Evolutionary conservation across 805 yeast genomes (phyloP).

Genomic region (Lipomyces chichibuensis): DNA sequence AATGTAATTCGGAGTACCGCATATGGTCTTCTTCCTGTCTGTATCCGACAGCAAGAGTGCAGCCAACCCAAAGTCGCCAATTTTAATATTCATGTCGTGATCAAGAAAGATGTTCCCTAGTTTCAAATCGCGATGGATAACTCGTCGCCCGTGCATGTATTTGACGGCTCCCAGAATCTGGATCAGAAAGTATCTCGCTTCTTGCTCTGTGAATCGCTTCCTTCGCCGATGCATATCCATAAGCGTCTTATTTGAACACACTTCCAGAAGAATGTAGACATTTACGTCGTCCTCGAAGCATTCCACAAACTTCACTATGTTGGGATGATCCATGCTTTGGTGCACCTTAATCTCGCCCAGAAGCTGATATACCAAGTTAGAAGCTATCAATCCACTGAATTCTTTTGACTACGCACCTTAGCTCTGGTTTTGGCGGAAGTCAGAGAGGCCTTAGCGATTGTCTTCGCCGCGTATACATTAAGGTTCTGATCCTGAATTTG

Average conservation of each 20-base stretch:
- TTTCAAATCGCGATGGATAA: constrained; percentile 93
- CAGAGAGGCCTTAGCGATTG: constrained; percentile 94
- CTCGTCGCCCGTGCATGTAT: constrained; percentile 88
- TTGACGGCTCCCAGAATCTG: constrained; percentile 93
- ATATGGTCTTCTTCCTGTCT: constrained; percentile 86
- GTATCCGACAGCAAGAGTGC: constrained; percentile 74
- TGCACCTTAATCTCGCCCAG: constrained; percentile 95
- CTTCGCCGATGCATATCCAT: constrained; percentile 90
- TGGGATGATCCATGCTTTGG: constrained; percentile 82
- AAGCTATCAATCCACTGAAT: neutral
- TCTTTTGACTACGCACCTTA: constrained; percentile 36
- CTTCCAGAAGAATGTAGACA: constrained; percentile 89
- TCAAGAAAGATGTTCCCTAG: constrained; percentile 95
- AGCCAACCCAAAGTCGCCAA: constrained; percentile 99
- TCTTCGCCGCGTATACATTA: constrained; percentile 89
- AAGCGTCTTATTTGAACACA: constrained; percentile 91
- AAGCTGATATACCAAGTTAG: constrained; percentile 52
- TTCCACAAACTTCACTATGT: constrained; percentile 89
- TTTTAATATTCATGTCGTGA: constrained; percentile 88
- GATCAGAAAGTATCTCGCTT: constrained; percentile 83
- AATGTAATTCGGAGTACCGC: constrained; percentile 98
- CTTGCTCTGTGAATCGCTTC: constrained; percentile 85
- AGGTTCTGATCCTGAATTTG: constrained; percentile 93
- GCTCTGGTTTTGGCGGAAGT: constrained; percentile 86
- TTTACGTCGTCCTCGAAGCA: constrained; percentile 96